These are phyloP conservation scores for Zychaea mexicana DNA, from an alignment of 371 early-diverging fungal genomes.

Conservation along the genomic window DNA sequence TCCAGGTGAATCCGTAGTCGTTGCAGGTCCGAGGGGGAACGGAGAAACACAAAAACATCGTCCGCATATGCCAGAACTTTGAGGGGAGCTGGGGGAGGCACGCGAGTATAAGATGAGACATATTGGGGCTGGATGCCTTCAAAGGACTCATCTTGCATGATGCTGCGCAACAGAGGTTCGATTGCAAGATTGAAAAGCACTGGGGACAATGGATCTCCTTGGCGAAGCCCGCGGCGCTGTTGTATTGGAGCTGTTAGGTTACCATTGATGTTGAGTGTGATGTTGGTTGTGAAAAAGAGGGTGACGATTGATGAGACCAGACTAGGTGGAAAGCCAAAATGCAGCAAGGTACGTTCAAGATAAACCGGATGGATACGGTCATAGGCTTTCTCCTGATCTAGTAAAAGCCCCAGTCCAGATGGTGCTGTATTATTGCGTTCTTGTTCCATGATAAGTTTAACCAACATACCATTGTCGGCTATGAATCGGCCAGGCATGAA, in stretches of 20 bases:
- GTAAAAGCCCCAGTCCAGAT: slow-evolving; percentile 18
- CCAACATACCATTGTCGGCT: slow-evolving; percentile 11
- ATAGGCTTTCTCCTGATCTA: slow-evolving; percentile 22
- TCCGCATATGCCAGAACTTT: slow-evolving; percentile 14
- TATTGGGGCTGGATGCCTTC: neutral
- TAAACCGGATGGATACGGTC: slow-evolving; percentile 19
- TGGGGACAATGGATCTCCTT: slow-evolving; percentile 24
- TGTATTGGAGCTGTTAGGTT: slow-evolving; percentile 1
- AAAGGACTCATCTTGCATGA: too few relatives aligned
- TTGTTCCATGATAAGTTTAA: slow-evolving; percentile 6
- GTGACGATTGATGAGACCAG: too few relatives aligned
- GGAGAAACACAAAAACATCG: slow-evolving; percentile 9
- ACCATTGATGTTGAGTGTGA: slow-evolving; percentile 17
- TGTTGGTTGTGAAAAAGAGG: too few relatives aligned
- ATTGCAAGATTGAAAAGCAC: slow-evolving; percentile 22
- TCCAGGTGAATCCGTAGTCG: neutral
- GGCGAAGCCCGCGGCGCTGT: slow-evolving; percentile 15
- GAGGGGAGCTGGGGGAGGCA: neutral
- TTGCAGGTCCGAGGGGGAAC: neutral
- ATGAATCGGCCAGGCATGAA: slow-evolving; percentile 13
- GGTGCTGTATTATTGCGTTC: neutral
- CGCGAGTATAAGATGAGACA: neutral
- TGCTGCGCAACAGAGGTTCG: slow-evolving; percentile 13
- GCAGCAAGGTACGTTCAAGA: neutral
- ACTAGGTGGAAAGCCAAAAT: too few relatives aligned